These are phyloP conservation scores for Peronospora tabacina DNA, from an alignment of 352 stramenopile genomes.

Conservation along the genomic window DNA sequence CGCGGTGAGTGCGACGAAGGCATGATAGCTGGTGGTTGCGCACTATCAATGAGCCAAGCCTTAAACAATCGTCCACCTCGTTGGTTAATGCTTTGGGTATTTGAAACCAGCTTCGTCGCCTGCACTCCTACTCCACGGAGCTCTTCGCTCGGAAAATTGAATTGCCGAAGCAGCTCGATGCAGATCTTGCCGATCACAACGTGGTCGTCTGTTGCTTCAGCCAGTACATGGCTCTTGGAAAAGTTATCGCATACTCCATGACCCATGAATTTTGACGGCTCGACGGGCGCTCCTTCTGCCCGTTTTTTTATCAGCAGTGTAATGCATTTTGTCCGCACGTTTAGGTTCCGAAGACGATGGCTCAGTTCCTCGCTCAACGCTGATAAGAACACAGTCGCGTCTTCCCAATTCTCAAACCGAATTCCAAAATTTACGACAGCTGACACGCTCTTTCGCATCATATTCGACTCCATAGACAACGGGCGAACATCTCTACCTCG, in stretches of 20 bases:
- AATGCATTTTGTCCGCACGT: slow-evolving; percentile 50
- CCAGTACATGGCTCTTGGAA: slow-evolving; percentile 60
- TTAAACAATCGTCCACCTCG: slow-evolving; percentile 42
- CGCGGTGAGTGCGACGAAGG: not conserved
- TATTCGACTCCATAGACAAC: slow-evolving; percentile 60
- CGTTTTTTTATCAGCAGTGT: slow-evolving; percentile 85
- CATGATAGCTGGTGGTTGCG: slow-evolving; percentile 4
- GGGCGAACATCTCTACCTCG: slow-evolving; percentile 65
- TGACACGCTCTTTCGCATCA: slow-evolving; percentile 84
- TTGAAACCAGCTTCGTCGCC: slow-evolving; percentile 54
- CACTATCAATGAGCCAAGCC: slow-evolving; percentile 40
- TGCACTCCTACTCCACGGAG: slow-evolving; percentile 71
- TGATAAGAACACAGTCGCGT: slow-evolving; percentile 76
- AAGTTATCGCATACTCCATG: slow-evolving; percentile 83
- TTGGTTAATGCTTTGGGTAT: slow-evolving; percentile 11
- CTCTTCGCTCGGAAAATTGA: slow-evolving; percentile 53
- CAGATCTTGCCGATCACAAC: slow-evolving; percentile 40
- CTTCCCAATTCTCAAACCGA: slow-evolving; percentile 69
- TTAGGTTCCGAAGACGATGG: slow-evolving; percentile 48
- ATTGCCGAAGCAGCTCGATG: slow-evolving; percentile 53
- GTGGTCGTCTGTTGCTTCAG: slow-evolving; percentile 48
- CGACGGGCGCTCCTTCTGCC: slow-evolving; percentile 46
- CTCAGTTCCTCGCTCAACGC: slow-evolving; percentile 71
- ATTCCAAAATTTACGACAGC: slow-evolving; percentile 91
- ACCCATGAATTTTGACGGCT: slow-evolving; percentile 84